Percentiles rank a stretch among this genome's conserved stretches.
These are phyloP conservation scores for Prinsepia uniflora DNA, from an alignment of 306 rosid genomes.

Conservation along the genomic window DNA sequence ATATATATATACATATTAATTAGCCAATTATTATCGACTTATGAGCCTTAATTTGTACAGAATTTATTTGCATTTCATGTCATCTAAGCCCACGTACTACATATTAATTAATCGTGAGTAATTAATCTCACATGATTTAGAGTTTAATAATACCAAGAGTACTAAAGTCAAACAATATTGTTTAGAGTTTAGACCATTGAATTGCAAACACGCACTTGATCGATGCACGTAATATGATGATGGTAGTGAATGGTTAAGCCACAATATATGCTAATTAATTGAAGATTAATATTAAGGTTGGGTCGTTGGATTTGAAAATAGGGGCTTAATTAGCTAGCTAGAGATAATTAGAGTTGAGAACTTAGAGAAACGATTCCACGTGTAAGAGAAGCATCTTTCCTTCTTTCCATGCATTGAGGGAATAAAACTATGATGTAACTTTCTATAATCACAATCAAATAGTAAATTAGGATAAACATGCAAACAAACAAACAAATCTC, in stretches of 20 bases:
- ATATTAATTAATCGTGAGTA: too few relatives aligned
- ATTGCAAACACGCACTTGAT: background rate
- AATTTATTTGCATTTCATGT: too few relatives aligned
- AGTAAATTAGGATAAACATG: background rate
- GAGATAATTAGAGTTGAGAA: conserved; percentile 1
- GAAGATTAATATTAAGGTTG: background rate
- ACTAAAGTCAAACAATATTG: too few relatives aligned
- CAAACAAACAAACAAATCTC: background rate
- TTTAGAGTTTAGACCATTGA: too few relatives aligned
- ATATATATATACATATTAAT: too few relatives aligned
- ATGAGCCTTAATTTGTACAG: too few relatives aligned
- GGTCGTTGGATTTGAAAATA: background rate
- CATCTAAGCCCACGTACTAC: too few relatives aligned
- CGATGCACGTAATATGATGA: background rate
- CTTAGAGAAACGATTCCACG: conserved; percentile 8
- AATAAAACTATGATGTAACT: background rate
- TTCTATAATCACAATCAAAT: background rate
- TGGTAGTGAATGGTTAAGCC: background rate
- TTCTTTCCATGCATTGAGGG: conserved; percentile 12
- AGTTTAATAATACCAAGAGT: too few relatives aligned
- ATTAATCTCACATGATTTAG: too few relatives aligned
- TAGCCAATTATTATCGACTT: too few relatives aligned
- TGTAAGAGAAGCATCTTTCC: conserved; percentile 11
- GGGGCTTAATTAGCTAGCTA: background rate
- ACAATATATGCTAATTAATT: background rate